A percentile compares a stretch with the other conserved stretches of the same genome.
Evolutionary conservation across 2,329 filamentous ascomycete species (phyloP).

Genomic region (Thyridium curvatum): DNA sequence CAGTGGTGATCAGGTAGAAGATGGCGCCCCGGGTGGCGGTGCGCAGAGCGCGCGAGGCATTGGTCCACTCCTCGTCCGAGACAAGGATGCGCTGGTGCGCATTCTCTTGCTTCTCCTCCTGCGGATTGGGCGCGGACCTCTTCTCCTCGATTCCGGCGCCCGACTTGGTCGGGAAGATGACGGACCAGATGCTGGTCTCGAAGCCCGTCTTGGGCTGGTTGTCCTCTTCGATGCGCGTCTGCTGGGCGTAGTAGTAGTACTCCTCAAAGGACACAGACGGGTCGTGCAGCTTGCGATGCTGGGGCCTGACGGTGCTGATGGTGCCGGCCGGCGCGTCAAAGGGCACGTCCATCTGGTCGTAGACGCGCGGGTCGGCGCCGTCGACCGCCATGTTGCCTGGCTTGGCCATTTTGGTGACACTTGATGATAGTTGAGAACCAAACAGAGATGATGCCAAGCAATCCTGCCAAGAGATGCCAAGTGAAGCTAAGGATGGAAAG

Average conservation of each 20-base stretch:
- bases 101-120: constrained; percentile 1
- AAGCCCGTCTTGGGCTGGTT: constrained; percentile 9
- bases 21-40: constrained; percentile 38
- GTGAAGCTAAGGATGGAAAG: too few relatives aligned
- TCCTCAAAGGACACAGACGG: constrained; percentile 23
- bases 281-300: constrained; percentile 16
- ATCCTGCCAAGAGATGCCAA: too few relatives aligned
- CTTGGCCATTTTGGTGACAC: constrained; percentile 6
- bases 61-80: constrained; percentile 36
- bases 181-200: constrained; percentile 13
- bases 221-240: constrained; percentile 23
- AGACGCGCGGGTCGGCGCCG: constrained; percentile 7
- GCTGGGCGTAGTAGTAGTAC: constrained; percentile 24
- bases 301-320: constrained; percentile 4
- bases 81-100: constrained; percentile 13
- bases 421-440: too few relatives aligned
- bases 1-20: constrained; percentile 44
- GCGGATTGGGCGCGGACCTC: neutral
- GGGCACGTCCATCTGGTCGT: constrained; percentile 3
- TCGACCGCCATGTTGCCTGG: constrained; percentile 9
- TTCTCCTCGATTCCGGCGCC: constrained; percentile 7
- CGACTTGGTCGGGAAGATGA: constrained; percentile 13
- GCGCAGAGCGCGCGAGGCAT: constrained; percentile 35
- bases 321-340: neutral
- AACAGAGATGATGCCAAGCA: too few relatives aligned